phyloP scores from a whole-genome alignment of 441 rosid species.

The Flueggea neowawraea region DNA sequence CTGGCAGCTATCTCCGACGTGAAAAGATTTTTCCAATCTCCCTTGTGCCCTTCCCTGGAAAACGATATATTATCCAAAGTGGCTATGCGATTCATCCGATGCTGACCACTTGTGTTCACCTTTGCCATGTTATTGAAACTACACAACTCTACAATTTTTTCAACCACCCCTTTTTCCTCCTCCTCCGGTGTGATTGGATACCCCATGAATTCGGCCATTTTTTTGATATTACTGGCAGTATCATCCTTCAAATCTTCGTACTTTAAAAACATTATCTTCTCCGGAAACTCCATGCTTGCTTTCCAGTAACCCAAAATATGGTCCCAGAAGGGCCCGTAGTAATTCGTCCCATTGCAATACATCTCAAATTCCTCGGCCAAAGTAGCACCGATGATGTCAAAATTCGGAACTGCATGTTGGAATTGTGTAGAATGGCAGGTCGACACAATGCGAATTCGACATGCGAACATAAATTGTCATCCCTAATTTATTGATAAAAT shows the following conservation, averaged over 20 bases:
- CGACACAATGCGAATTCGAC: constrained; percentile 31
- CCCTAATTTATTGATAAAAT: too few relatives aligned
- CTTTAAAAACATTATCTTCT: constrained; percentile 11
- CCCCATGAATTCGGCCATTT: constrained; percentile 23
- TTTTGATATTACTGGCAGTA: constrained; percentile 11
- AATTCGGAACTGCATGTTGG: not conserved
- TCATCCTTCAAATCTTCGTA: constrained; percentile 25
- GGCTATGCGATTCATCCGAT: not conserved
- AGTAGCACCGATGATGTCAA: constrained; percentile 3
- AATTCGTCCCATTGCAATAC: constrained; percentile 6
- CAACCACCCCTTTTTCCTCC: constrained; percentile 9
- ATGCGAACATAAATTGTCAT: too few relatives aligned
- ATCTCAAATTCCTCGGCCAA: constrained; percentile 12
- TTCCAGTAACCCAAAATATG: constrained; percentile 19
- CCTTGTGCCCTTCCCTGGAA: too few relatives aligned
- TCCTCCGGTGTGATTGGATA: constrained; percentile 19
- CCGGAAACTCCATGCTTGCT: constrained; percentile 7
- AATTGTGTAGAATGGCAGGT: too few relatives aligned
- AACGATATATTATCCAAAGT: not conserved
- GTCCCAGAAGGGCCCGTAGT: constrained; percentile 22
- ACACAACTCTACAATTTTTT: constrained; percentile 13
- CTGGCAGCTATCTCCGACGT: too few relatives aligned
- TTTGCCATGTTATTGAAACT: constrained; percentile 20
- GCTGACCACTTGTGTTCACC: constrained; percentile 4
- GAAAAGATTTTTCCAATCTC: too few relatives aligned